Conservation (phyloP, 1,139 yeast species). For the Kodamaea alishanica region DNA sequence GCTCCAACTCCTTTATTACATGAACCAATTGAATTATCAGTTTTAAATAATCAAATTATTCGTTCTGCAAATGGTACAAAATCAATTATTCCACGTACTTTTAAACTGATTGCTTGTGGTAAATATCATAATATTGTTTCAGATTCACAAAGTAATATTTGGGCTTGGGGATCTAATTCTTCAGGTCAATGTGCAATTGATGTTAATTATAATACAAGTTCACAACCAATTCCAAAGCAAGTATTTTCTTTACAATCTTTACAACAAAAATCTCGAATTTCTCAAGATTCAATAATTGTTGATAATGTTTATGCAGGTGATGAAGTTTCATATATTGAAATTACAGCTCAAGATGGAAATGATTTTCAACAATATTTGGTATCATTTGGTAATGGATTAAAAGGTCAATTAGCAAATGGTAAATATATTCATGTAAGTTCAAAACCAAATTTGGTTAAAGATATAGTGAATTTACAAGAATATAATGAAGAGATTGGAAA, state of each 20-base stretch:
- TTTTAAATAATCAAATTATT: slow-evolving; percentile 35
- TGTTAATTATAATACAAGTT: slow-evolving; percentile 60
- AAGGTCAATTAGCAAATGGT: slow-evolving; percentile 87
- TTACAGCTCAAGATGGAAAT: slow-evolving; percentile 20
- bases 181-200: slow-evolving; percentile 82
- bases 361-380: slow-evolving; percentile 33
- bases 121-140: slow-evolving; percentile 65
- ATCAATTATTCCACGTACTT: slow-evolving; percentile 36
- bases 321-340: slow-evolving; percentile 57
- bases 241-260: slow-evolving; percentile 19
- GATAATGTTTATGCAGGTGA: slow-evolving; percentile 62
- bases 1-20: slow-evolving; percentile 16
- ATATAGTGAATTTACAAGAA: slow-evolving; percentile 44
- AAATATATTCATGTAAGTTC: slow-evolving; percentile 70
- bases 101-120: slow-evolving; percentile 68
- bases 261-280: slow-evolving; percentile 1
- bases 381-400: slow-evolving; percentile 79
- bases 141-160: slow-evolving; percentile 60
- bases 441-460: slow-evolving; percentile 60
- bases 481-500: slow-evolving; percentile 32
- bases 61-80: slow-evolving; percentile 21
- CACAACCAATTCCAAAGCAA: slow-evolving; percentile 64
- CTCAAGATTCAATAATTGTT: slow-evolving; percentile 19
- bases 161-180: slow-evolving; percentile 82
- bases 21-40: slow-evolving; percentile 31